These are phyloP conservation scores for Lactarius evosmus DNA, from an alignment of 768 basidiomycete genomes.

Conservation along the genomic window DNA sequence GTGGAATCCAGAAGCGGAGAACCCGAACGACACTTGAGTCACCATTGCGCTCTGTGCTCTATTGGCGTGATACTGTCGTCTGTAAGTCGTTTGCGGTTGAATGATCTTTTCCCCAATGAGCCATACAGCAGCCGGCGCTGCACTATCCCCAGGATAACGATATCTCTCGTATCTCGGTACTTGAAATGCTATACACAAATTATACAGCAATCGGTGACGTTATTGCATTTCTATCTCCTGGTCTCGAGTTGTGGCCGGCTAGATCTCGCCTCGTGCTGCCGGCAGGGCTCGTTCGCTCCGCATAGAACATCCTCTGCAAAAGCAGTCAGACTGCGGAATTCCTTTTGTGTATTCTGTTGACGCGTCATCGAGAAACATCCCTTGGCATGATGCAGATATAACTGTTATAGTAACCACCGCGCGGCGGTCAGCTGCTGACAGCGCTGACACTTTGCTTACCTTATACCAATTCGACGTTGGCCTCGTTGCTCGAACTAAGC, in stretches of 20 bases:
- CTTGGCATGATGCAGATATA: background rate
- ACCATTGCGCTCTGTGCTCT: background rate
- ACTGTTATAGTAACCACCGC: background rate
- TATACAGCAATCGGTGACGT: background rate
- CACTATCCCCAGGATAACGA: background rate
- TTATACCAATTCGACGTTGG: background rate
- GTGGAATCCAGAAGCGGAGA: background rate
- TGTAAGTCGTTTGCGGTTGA: background rate
- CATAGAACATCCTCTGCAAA: background rate
- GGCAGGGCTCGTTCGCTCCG: background rate
- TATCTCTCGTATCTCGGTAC: background rate
- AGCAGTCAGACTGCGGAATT: background rate
- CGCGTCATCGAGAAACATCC: background rate
- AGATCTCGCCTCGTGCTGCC: background rate
- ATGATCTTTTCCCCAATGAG: background rate
- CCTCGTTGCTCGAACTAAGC: background rate
- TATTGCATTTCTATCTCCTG: background rate
- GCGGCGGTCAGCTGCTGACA: background rate
- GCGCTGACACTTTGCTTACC: too few species aligned
- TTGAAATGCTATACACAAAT: background rate
- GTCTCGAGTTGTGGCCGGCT: background rate
- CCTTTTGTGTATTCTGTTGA: too few species aligned
- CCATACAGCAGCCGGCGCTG: conserved; percentile 1
- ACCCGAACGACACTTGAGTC: background rate
- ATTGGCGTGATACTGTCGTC: background rate